Evolutionary conservation across 257 asterid genomes (phyloP).

Genomic region (Capsicum pubescens): DNA sequence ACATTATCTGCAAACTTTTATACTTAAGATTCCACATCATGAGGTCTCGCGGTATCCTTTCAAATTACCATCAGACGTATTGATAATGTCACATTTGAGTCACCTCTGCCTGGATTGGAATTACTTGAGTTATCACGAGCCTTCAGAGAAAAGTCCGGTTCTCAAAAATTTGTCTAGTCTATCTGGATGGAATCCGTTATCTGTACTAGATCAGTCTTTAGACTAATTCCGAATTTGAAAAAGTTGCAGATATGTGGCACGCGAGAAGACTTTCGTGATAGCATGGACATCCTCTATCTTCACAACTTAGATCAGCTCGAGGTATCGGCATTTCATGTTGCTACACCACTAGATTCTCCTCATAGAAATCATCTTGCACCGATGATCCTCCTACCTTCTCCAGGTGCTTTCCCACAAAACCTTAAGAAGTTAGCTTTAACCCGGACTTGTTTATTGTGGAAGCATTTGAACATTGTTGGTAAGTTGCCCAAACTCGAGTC

Average conservation of each 20-base stretch:
- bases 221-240: background rate
- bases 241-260: background rate
- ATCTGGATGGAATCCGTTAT: background rate
- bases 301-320: background rate
- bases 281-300: background rate
- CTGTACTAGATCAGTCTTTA: background rate
- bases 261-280: background rate
- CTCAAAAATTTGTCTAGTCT: slow-evolving; percentile 25
- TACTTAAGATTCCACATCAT: background rate
- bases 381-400: background rate
- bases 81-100: background rate
- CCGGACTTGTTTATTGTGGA: background rate
- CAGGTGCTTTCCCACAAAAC: no score
- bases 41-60: background rate
- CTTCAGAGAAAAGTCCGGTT: background rate
- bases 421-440: no score
- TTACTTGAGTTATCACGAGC: background rate
- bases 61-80: background rate
- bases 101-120: background rate
- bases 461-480: background rate
- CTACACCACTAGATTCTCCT: background rate
- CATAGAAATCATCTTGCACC: background rate
- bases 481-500: background rate
- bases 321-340: background rate
- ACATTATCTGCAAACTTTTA: background rate